A percentile compares a stretch with the other conserved stretches of the same genome.
Conservation (phyloP, 352 stramenopile species). For the Globisporangium recalcitrans region DNA sequence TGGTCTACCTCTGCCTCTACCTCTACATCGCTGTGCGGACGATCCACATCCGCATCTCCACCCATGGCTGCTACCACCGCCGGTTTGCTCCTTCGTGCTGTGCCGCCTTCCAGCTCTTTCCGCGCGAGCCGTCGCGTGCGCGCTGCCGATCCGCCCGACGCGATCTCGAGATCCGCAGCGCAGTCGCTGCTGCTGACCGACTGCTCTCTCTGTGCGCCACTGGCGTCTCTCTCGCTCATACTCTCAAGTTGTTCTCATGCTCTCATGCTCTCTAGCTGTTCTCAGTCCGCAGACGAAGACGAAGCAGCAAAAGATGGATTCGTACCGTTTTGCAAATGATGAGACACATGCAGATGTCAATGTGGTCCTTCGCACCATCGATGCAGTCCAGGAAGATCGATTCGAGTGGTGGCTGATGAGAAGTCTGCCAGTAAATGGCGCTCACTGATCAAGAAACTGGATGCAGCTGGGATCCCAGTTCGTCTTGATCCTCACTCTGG, state of each 20-base stretch:
- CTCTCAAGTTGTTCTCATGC: background rate
- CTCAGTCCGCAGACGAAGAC: too few species aligned
- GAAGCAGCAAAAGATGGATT: too few species aligned
- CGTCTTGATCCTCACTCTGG: too few species aligned
- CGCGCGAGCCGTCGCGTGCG: constrained; percentile 15
- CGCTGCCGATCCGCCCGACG: background rate
- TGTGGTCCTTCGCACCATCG: too few species aligned
- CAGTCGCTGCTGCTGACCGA: background rate
- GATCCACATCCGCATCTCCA: background rate
- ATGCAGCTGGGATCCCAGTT: too few species aligned
- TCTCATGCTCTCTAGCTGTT: too few species aligned
- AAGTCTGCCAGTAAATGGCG: too few species aligned
- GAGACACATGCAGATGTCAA: too few species aligned
- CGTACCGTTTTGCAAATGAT: too few species aligned
- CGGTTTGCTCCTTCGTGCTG: background rate
- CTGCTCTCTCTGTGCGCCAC: background rate
- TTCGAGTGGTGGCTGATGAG: too few species aligned
- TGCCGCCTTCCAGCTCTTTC: constrained; percentile 2
- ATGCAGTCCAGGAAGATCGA: too few species aligned
- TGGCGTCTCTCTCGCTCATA: constrained; percentile 2
- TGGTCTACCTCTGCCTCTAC: background rate
- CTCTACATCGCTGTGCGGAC: background rate
- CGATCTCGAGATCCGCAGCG: background rate
- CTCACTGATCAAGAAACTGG: too few species aligned
- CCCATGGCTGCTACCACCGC: background rate